A percentile compares a stretch with the other conserved stretches of the same genome.
Evolutionary conservation across 352 stramenopile genomes (phyloP).

Genomic region (Pythium dissimile): DNA sequence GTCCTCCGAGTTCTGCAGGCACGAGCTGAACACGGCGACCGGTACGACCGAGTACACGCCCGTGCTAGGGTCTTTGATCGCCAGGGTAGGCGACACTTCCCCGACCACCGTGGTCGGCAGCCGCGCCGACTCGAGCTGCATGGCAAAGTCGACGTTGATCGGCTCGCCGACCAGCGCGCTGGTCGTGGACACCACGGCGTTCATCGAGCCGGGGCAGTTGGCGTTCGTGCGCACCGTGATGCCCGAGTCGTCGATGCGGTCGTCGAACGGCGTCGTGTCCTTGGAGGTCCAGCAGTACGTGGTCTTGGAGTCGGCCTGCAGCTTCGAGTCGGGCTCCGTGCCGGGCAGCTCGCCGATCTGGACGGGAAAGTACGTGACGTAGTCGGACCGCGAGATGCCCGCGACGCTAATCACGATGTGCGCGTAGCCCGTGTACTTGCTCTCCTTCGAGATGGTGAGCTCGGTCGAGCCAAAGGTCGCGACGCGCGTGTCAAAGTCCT

Average conservation of each 20-base stretch:
- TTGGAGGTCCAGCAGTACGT: conserved; percentile 72
- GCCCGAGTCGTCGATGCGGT: conserved; percentile 35
- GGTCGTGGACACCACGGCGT: conserved; percentile 49
- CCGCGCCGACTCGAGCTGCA: conserved; percentile 54
- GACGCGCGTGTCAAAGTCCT: conserved; percentile 51
- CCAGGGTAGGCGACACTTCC: conserved; percentile 56
- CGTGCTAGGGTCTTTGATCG: conserved; percentile 46
- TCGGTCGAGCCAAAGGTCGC: conserved; percentile 63
- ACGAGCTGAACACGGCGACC: conserved; percentile 68
- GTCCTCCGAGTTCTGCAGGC: conserved; percentile 41
- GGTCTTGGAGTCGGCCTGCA: conserved; percentile 57
- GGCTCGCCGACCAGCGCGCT: conserved; percentile 43
- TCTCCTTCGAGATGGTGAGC: conserved; percentile 67
- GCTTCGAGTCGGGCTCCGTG: conserved; percentile 31
- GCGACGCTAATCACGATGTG: conserved; percentile 66
- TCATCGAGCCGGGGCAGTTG: conserved; percentile 69
- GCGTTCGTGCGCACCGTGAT: conserved; percentile 59
- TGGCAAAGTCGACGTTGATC: conserved; percentile 54
- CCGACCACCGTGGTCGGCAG: conserved; percentile 56
- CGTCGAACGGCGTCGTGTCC: conserved; percentile 59
- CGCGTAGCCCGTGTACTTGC: conserved; percentile 76
- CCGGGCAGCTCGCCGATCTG: conserved; percentile 65
- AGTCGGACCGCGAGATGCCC: conserved; percentile 65
- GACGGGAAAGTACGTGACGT: conserved; percentile 76
- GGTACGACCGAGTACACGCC: conserved; percentile 61